These are phyloP conservation scores for Chaetothyriales sp. DNA, from an alignment of 2,329 filamentous ascomycete genomes.

Conservation along the genomic window DNA sequence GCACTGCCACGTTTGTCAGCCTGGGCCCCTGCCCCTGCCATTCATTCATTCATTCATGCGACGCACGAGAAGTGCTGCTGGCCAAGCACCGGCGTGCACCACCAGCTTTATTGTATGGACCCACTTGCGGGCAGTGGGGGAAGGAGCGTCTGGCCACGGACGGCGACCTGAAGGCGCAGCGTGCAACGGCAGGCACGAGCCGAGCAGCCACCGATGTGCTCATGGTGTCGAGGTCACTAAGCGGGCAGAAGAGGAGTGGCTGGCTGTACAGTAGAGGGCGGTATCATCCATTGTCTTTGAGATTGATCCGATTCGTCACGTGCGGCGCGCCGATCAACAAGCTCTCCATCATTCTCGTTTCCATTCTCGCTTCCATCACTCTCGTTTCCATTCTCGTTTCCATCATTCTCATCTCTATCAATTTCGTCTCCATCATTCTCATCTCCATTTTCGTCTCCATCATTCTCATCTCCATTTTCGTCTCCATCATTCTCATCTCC, in stretches of 20 bases:
- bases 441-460: too few species aligned
- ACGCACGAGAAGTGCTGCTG: not conserved
- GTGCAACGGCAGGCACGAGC: conserved; percentile 1
- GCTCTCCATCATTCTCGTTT: too few species aligned
- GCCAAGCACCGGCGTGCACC: not conserved
- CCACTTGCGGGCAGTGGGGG: not conserved
- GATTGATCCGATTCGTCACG: too few species aligned
- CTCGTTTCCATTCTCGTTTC: too few species aligned
- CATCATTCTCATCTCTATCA: too few species aligned
- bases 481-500: too few species aligned
- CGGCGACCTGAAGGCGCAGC: not conserved
- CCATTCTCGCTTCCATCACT: too few species aligned
- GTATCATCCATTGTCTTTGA: too few species aligned
- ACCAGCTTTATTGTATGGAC: not conserved
- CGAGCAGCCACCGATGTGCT: conserved; percentile 2
- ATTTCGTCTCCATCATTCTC: too few species aligned
- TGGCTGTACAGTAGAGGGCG: too few species aligned
- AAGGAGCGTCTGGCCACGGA: not conserved
- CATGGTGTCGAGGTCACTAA: not conserved
- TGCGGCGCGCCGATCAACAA: too few species aligned
- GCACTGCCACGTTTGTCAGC: conserved; percentile 20
- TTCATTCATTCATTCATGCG: not conserved
- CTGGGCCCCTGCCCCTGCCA: not conserved
- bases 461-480: too few species aligned
- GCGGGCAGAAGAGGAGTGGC: not conserved